Evolutionary conservation across 2,329 filamentous ascomycete species (phyloP).

Genomic region (Phialophora expanda): DNA sequence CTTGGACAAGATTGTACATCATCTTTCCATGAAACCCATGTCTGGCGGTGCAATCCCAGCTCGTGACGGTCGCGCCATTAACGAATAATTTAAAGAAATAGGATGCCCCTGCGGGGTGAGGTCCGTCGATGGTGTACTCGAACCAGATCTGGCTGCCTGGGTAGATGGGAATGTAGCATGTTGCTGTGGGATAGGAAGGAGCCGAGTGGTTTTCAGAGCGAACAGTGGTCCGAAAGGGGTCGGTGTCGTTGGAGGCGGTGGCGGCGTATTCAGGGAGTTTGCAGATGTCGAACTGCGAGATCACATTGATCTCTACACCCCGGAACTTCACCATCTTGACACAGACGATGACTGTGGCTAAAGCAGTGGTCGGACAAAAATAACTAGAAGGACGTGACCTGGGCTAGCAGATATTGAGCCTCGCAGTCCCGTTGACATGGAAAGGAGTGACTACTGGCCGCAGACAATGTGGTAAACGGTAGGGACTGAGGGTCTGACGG

Average conservation of each 20-base stretch:
- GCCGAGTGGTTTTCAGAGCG: not conserved
- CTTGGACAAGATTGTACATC: constrained; percentile 35
- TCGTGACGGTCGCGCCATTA: constrained; percentile 31
- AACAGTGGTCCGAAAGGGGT: constrained; percentile 18
- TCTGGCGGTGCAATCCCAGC: constrained; percentile 38
- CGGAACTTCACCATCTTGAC: constrained; percentile 37
- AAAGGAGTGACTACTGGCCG: not conserved
- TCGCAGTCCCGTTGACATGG: not conserved
- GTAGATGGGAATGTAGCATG: constrained; percentile 37
- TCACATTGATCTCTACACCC: constrained; percentile 37
- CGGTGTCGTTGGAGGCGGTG: constrained; percentile 1
- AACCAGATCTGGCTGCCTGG: constrained; percentile 40
- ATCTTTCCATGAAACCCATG: constrained; percentile 39
- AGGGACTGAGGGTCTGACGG: not conserved
- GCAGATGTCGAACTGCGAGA: constrained; percentile 38
- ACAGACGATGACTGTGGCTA: not conserved
- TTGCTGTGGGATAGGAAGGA: constrained; percentile 24
- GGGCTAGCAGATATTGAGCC: not conserved
- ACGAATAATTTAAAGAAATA: constrained; percentile 39
- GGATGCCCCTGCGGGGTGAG: constrained; percentile 36
- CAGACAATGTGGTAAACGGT: not conserved
- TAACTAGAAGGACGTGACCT: not conserved
- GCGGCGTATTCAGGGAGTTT: constrained; percentile 36
- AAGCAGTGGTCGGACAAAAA: not conserved
- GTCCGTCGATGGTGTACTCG: constrained; percentile 39